These are phyloP conservation scores for Cercis canadensis DNA, from an alignment of 306 rosid species.

Conservation along the genomic window DNA sequence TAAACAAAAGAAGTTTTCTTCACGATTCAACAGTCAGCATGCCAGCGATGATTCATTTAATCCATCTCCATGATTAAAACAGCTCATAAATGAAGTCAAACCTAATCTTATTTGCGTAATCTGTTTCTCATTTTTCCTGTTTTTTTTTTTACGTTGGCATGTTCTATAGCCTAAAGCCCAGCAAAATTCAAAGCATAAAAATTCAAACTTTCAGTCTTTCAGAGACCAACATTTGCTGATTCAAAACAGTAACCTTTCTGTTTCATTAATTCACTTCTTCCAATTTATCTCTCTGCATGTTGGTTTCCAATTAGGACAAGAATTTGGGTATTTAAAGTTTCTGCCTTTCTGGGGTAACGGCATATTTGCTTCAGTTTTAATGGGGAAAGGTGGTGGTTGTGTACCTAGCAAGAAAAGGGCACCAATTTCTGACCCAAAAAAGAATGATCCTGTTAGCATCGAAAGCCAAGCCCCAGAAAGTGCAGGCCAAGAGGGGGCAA, in stretches of 20 bases:
- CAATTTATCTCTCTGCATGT: no score
- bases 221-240: slow-evolving; percentile 19
- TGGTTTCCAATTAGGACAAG: no score
- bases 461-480: slow-evolving; percentile 31
- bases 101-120: slow-evolving; percentile 33
- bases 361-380: slow-evolving; percentile 27
- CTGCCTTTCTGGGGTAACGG: no score
- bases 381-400: slow-evolving; percentile 87
- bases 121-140: slow-evolving; percentile 27
- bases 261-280: background rate
- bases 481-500: slow-evolving; percentile 30
- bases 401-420: slow-evolving; percentile 66
- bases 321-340: no score
- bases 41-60: slow-evolving; percentile 35
- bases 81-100: slow-evolving; percentile 46
- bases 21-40: slow-evolving; percentile 25
- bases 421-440: slow-evolving; percentile 44
- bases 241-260: background rate
- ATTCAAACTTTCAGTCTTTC: background rate
- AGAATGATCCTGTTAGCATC: slow-evolving; percentile 34
- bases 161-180: background rate
- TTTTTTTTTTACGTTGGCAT: background rate
- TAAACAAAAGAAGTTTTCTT: background rate
- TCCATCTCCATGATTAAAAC: slow-evolving; percentile 28
- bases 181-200: background rate